Evolutionary conservation across 441 rosid genomes (phyloP).

Genomic region (Erysimum pusillum): DNA sequence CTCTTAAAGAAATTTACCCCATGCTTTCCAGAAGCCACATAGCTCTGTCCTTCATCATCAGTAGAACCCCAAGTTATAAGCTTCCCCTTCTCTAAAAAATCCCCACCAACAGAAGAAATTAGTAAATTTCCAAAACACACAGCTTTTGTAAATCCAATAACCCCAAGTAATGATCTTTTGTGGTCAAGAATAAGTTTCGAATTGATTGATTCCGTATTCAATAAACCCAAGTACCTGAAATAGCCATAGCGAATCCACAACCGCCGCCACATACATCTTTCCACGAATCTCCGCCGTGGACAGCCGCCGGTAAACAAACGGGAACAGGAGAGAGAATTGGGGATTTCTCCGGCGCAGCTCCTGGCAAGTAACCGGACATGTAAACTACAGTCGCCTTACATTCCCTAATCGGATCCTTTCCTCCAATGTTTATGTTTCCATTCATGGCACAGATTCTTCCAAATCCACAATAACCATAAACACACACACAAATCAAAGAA

Average conservation of each 20-base stretch:
- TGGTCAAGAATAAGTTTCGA: background rate
- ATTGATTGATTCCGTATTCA: background rate
- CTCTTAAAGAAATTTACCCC: slow-evolving; percentile 58
- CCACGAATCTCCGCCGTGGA: slow-evolving; percentile 57
- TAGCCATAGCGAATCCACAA: slow-evolving; percentile 74
- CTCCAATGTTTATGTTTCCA: slow-evolving; percentile 47
- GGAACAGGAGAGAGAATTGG: slow-evolving; percentile 55
- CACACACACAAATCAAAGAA: slow-evolving; percentile 15
- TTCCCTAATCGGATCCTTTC: slow-evolving; percentile 49
- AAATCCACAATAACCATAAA: slow-evolving; percentile 22
- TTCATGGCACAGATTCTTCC: slow-evolving; percentile 40
- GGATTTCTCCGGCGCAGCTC: slow-evolving; percentile 59
- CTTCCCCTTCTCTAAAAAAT: slow-evolving; percentile 61
- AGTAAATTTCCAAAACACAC: background rate
- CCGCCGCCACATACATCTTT: slow-evolving; percentile 73
- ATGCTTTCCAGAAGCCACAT: slow-evolving; percentile 69
- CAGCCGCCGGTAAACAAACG: slow-evolving; percentile 44
- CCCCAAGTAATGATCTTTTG: background rate
- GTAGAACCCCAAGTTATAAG: slow-evolving; percentile 79
- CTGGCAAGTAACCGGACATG: slow-evolving; percentile 73
- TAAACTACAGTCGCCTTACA: slow-evolving; percentile 48
- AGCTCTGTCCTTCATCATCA: slow-evolving; percentile 75
- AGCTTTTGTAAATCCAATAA: background rate
- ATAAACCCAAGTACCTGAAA: slow-evolving; percentile 53
- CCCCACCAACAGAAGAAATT: slow-evolving; percentile 5